Evolutionary conservation across 805 yeast species (phyloP), one percentile per base, ranked within the genome.

Genomic region (Candida ascalaphidarum): DNA sequence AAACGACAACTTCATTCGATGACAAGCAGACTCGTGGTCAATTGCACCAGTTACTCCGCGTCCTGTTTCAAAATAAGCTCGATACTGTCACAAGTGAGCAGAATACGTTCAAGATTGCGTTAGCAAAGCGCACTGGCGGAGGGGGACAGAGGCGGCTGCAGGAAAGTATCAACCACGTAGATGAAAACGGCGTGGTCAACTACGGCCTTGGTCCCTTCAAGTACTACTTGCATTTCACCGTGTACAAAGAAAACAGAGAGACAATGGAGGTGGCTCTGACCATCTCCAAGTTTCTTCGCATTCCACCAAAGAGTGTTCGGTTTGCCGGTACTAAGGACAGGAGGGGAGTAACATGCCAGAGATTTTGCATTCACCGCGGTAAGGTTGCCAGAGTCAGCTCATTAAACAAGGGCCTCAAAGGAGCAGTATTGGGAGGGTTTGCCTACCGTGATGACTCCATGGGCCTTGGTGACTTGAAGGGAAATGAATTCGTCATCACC

Each of bases 301-400:
- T 81, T 13, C 89, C 88, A n/a, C 62, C 79, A 4, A 80, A 77
- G 37, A 49, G 63, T 22, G 66, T 92, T 20, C 68, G 83, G 29
- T 85, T 77, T 52, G 94, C 96, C 0, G 99, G 99, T 14, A 94
- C 98, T 3, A 92, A 92, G 46, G 99, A 92, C 52, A 72, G 97
- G 43, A 74, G 99, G 50, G 99, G 94, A 27, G 88, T 84, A 14
- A 92, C 99, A 4, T 85, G 85, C 28, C 99, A 92, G 55, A 71
- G 75, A 35, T 67, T 80, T 33, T 76, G 84, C 12, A 61, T 85
- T 26, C 71, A 76, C 30, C 74, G 73, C 39, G 74, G 83, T 29
- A 71, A 77, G 34, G 78, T 79, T 11, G 84, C 75, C 21, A 68
- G 98, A 41, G 71, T 89, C 9, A 76, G 76, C 32, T 72, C 80